Percentiles rank a stretch among this genome's conserved stretches.
Conservation (phyloP, 106 monocot species). For the Dioscorea dumetorum region DNA sequence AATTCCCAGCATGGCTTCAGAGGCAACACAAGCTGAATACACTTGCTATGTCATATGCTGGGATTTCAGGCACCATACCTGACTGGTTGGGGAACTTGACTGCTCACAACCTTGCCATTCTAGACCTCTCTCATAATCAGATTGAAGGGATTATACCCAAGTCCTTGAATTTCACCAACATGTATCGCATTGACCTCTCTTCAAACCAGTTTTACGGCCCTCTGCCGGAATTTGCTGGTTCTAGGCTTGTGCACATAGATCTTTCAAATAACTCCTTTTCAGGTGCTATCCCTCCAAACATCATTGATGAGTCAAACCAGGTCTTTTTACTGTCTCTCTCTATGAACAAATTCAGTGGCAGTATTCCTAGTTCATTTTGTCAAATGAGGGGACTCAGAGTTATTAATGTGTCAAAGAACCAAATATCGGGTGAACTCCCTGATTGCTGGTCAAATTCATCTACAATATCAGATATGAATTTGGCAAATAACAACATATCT, state of each 20-base stretch:
- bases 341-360: constrained; percentile 1
- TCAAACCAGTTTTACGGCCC: constrained; percentile 8
- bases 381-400: background rate
- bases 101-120: background rate
- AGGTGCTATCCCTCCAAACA: constrained; percentile 1
- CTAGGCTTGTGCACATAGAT: background rate
- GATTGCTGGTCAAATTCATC: background rate
- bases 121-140: constrained; percentile 27
- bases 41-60: constrained; percentile 9
- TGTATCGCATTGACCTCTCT: background rate
- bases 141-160: constrained; percentile 6
- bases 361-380: constrained; percentile 3
- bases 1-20: constrained; percentile 34
- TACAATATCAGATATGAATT: background rate
- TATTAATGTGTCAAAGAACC: constrained; percentile 6
- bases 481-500: constrained; percentile 6
- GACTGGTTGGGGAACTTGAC: constrained; percentile 23
- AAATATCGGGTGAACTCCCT: constrained; percentile 5
- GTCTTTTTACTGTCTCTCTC: background rate
- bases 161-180: background rate
- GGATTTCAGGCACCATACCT: constrained; percentile 16
- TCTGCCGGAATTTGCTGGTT: no score
- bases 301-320: background rate
- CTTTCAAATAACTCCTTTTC: constrained; percentile 14
- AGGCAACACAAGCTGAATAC: constrained; percentile 7